phyloP scores from a whole-genome alignment of 305 asterid genomes.

The Salvia sclarea region DNA sequence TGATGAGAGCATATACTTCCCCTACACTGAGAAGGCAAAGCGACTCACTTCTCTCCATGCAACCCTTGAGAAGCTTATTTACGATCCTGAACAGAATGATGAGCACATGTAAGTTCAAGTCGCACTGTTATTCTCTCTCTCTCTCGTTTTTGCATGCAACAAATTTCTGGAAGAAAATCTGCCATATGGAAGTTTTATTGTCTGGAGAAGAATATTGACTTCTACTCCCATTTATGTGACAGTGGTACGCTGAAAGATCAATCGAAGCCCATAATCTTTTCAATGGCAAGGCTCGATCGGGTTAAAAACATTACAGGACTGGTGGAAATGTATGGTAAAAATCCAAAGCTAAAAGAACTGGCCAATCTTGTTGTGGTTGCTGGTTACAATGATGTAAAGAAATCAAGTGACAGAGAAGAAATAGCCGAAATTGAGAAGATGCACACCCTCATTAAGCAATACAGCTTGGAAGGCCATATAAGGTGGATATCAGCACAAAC shows the following conservation, averaged over 20 bases:
- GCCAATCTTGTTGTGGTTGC: slow-evolving; percentile 94
- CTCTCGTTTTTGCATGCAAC: too few relatives aligned
- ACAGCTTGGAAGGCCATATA: slow-evolving; percentile 68
- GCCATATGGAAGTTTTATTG: neutral
- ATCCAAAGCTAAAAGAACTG: slow-evolving; percentile 60
- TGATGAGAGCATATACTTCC: slow-evolving; percentile 83
- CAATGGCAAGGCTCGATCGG: slow-evolving; percentile 98
- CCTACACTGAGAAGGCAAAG: slow-evolving; percentile 62
- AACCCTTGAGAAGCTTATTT: slow-evolving; percentile 68
- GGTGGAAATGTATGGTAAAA: slow-evolving; percentile 86
- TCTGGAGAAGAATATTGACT: neutral
- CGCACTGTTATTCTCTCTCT: too few relatives aligned
- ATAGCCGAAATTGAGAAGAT: slow-evolving; percentile 90
- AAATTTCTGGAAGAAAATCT: neutral
- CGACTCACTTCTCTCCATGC: slow-evolving; percentile 78
- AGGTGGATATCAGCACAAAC: slow-evolving; percentile 90
- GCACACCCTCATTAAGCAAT: slow-evolving; percentile 73
- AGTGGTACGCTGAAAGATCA: slow-evolving; percentile 72
- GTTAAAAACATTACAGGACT: slow-evolving; percentile 91
- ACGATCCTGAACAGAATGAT: slow-evolving; percentile 77
- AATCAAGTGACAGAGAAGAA: slow-evolving; percentile 91
- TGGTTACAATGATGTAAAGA: slow-evolving; percentile 74
- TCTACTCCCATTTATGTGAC: slow-evolving; percentile 27
- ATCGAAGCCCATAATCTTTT: slow-evolving; percentile 88
- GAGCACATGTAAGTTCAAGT: slow-evolving; percentile 72